phyloP scores from a whole-genome alignment of 2,329 filamentous ascomycete species.

The Aureobasidium sp. region DNA sequence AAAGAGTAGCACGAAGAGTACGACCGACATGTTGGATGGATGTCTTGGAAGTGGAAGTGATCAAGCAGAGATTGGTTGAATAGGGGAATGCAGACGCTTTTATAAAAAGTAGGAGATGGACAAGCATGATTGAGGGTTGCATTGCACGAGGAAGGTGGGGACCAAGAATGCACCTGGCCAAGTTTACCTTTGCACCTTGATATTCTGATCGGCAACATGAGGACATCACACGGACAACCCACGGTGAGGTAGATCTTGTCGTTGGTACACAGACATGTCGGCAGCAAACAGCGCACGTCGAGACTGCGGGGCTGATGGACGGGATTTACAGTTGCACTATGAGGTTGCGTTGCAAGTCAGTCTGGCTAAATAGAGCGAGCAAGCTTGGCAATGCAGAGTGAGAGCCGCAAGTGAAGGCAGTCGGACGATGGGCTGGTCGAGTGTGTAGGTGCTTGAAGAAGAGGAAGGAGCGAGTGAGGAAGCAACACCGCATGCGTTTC shows the following conservation, averaged over 20 bases:
- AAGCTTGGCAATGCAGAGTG: background rate
- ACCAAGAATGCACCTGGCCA: background rate
- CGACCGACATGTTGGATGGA: background rate
- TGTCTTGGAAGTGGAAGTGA: background rate
- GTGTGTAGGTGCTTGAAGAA: background rate
- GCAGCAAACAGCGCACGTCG: background rate
- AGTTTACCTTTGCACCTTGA: background rate
- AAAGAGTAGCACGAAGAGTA: background rate
- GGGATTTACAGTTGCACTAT: conserved; percentile 13
- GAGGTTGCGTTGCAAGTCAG: conserved; percentile 7
- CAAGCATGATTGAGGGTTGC: background rate
- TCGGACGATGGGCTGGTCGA: background rate
- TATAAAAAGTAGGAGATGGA: background rate
- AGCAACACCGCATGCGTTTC: background rate
- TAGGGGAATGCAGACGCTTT: background rate
- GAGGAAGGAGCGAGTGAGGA: background rate
- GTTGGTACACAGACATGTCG: background rate
- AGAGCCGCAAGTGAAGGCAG: background rate
- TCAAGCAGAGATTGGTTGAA: background rate
- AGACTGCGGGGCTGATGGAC: background rate
- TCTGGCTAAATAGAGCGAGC: background rate
- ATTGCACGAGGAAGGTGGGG: background rate
- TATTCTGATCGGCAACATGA: background rate
- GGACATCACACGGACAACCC: conserved; percentile 6
- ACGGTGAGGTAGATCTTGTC: background rate